Evolutionary conservation across 2,329 filamentous ascomycete genomes (phyloP).

Genomic region (Thermomyces lanuginosus): DNA sequence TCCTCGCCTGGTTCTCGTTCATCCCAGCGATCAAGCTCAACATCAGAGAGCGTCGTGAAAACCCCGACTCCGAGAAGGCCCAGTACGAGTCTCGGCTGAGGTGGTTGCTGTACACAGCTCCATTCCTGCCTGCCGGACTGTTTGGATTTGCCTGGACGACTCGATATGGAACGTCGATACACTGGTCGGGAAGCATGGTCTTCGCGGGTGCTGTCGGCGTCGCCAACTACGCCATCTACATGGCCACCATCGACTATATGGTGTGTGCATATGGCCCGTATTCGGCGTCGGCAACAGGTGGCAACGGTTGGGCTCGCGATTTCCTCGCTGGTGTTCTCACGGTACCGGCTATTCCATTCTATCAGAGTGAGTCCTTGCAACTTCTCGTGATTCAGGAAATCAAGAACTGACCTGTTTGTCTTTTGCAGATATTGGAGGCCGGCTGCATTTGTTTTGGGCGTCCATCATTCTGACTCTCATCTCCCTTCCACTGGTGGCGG

Average conservation of each 20-base stretch:
- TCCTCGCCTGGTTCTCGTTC: conserved; percentile 43
- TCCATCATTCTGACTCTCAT: conserved; percentile 50
- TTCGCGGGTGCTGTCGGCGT: conserved; percentile 45
- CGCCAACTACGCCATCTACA: conserved; percentile 48
- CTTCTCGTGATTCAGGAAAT: conserved; percentile 3
- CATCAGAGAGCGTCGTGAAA: conserved; percentile 28
- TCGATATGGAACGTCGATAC: conserved; percentile 37
- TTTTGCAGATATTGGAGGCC: conserved; percentile 36
- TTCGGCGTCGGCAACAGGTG: conserved; percentile 49
- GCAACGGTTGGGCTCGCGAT: conserved; percentile 50
- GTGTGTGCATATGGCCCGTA: conserved; percentile 51
- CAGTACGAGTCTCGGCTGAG: conserved; percentile 50
- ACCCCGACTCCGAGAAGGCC: conserved; percentile 36
- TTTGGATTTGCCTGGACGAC: conserved; percentile 48
- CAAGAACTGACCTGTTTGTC: conserved; percentile 2
- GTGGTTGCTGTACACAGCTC: conserved; percentile 44
- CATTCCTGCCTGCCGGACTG: conserved; percentile 43
- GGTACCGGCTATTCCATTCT: conserved; percentile 40
- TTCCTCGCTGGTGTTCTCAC: conserved; percentile 49
- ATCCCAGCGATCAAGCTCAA: conserved; percentile 39
- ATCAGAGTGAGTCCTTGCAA: conserved; percentile 18
- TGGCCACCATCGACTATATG: conserved; percentile 53
- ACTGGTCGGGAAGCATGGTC: conserved; percentile 47
- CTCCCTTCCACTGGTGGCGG: conserved; percentile 43
- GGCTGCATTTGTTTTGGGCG: conserved; percentile 42